Evolutionary conservation across 768 basidiomycete species (phyloP).

Genomic region (Termitomyces sp.): DNA sequence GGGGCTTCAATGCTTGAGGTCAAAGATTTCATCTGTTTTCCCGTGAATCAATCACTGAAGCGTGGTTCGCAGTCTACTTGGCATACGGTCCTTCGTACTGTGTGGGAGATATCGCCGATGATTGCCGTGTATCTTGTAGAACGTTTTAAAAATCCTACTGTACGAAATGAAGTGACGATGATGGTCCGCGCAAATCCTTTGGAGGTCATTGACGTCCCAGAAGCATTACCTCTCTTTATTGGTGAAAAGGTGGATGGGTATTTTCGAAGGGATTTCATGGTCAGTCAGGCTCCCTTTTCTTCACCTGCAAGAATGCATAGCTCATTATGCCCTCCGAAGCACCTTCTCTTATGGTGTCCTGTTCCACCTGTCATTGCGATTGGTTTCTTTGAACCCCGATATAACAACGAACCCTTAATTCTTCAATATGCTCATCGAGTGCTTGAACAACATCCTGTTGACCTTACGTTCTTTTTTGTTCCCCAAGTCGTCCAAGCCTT

Average conservation of each 20-base stretch:
- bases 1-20: conserved; percentile 64
- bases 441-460: conserved; percentile 90
- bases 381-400: conserved; percentile 82
- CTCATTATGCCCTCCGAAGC: conserved; percentile 35
- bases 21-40: conserved; percentile 13
- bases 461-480: conserved; percentile 97
- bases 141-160: conserved; percentile 68
- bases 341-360: conserved; percentile 84
- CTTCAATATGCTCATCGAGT: conserved; percentile 97
- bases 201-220: conserved; percentile 68
- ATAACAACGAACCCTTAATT: conserved; percentile 76
- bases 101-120: conserved; percentile 82
- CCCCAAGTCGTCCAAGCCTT: conserved; percentile 98
- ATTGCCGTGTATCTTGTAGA: conserved; percentile 83
- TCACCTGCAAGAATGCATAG: background rate
- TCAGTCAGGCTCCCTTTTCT: conserved; percentile 20
- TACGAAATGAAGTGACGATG: conserved; percentile 69
- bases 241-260: conserved; percentile 61
- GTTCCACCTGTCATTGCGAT: conserved; percentile 80
- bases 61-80: conserved; percentile 46
- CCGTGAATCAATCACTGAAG: background rate
- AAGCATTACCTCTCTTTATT: conserved; percentile 76
- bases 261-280: conserved; percentile 71
- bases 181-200: conserved; percentile 70
- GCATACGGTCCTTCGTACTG: conserved; percentile 60